These are phyloP conservation scores for Neoboletus subvelutipes DNA, from an alignment of 768 basidiomycete species.

Conservation along the genomic window DNA sequence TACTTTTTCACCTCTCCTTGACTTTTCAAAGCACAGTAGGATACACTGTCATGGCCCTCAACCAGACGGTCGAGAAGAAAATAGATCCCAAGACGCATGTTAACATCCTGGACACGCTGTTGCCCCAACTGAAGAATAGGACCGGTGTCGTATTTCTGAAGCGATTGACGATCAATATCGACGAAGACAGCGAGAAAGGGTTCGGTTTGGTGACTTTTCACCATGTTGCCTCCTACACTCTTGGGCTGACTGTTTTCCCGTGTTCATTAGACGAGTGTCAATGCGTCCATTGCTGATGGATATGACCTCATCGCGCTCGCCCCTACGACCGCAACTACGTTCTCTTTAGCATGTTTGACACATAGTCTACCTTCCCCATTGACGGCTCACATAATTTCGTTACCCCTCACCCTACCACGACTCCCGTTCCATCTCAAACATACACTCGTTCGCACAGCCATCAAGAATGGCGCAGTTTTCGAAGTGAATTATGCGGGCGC, in stretches of 20 bases:
- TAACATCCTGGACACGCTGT: conserved; percentile 58
- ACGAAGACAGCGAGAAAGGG: conserved; percentile 84
- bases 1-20: background rate
- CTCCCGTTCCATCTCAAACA: conserved; percentile 82
- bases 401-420: conserved; percentile 76
- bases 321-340: conserved; percentile 69
- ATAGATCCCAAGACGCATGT: conserved; percentile 70
- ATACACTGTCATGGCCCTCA: conserved; percentile 79
- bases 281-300: conserved; percentile 52
- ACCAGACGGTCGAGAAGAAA: conserved; percentile 67
- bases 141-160: conserved; percentile 66
- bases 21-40: conserved; percentile 57
- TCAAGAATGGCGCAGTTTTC: conserved; percentile 81
- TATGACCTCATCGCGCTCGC: conserved; percentile 80
- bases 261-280: conserved; percentile 64
- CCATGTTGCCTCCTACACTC: background rate
- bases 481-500: conserved; percentile 80
- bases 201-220: conserved; percentile 63
- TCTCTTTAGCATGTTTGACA: conserved; percentile 78
- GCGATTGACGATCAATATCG: conserved; percentile 75
- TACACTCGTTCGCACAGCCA: conserved; percentile 75
- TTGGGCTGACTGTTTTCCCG: background rate
- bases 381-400: conserved; percentile 77
- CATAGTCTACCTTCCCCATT: conserved; percentile 73
- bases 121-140: conserved; percentile 60